phyloP scores from a whole-genome alignment of 305 asterid genomes.

The Rubia peregrina region DNA sequence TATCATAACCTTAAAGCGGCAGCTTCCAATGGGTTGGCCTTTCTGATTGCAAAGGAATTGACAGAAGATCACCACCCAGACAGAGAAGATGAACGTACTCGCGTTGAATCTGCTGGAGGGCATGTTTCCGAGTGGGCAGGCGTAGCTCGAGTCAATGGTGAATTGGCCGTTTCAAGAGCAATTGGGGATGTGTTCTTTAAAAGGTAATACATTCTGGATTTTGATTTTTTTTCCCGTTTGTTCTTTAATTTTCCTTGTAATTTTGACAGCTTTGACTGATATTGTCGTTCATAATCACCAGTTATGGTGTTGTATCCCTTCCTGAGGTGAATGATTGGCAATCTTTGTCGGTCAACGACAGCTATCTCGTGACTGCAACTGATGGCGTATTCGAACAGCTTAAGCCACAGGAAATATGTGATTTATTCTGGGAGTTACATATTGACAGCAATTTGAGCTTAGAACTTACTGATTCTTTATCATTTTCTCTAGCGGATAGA shows the following conservation, averaged over 20 bases:
- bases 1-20: conserved; percentile 50
- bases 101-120: conserved; percentile 95
- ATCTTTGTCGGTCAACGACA: conserved; percentile 70
- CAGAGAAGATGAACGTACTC: conserved; percentile 75
- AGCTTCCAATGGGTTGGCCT: conserved; percentile 65
- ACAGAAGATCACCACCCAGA: conserved; percentile 97
- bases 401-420: conserved; percentile 83
- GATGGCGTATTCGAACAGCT: conserved; percentile 92
- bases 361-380: conserved; percentile 85
- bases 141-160: conserved; percentile 91
- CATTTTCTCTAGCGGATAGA: conserved; percentile 74
- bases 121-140: conserved; percentile 82
- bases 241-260: conserved; percentile 7
- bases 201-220: conserved; percentile 32
- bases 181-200: conserved; percentile 81
- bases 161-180: conserved; percentile 87
- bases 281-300: conserved; percentile 32
- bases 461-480: conserved; percentile 48
- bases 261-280: conserved; percentile 4
- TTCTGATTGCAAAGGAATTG: conserved; percentile 71
- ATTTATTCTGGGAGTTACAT: conserved; percentile 63
- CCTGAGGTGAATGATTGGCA: conserved; percentile 99
- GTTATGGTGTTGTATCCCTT: conserved; percentile 86
- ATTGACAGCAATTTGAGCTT: conserved; percentile 33
- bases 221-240: conserved; percentile 12